Evolutionary conservation across 2,329 filamentous ascomycete genomes (phyloP), one percentile per base, ranked within the genome.

Genomic region (Bimuria novae-zelandiae): DNA sequence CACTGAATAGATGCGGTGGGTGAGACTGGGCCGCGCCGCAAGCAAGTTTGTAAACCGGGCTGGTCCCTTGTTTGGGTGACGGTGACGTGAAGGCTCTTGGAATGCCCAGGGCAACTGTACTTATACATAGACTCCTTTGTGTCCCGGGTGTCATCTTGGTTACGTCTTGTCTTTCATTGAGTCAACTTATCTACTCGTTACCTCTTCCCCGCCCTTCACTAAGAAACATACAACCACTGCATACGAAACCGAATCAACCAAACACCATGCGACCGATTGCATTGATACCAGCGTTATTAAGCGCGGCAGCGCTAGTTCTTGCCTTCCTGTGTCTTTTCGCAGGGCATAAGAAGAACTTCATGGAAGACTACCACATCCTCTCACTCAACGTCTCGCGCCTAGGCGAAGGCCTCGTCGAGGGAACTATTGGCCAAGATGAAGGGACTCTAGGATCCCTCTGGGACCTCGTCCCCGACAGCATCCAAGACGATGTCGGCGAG

Each of bases 281-380:
- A 12, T 57, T 84, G 17, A 61, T 84, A n/a, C 82, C 82, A 6
- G 66, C 79, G 36, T 60, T 79, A 37, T 78, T 80, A 56, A 77
- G 80, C 55, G 75, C 81, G 21, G 79, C 76, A 25, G 82, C 83
- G 3, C 80, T 86, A 35, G 76, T 86, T 17, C 77, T 88, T 37
- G 78, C 79, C 16, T 78, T 87, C 60, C 75, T 87, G 7, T 84
- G 81, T 64, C 75, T 88, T 53, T 86, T 86, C 60, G 84, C 85
- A 1, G 85, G 85, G 32, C 77, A 80, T 32, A 83, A 82, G 61
- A 75, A 73, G 46, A 75, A 74, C 14, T 80, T 85, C 60, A 78
- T 88, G 70, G 79, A 85, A 56, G 75, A 80, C 49, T 84, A 81
- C 54, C 75, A 83, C 52, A 73, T 87, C 27, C 65, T 87, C 32